These are phyloP conservation scores for Scedosporium minutisporum DNA, from an alignment of 2,329 filamentous ascomycete genomes.

Conservation along the genomic window DNA sequence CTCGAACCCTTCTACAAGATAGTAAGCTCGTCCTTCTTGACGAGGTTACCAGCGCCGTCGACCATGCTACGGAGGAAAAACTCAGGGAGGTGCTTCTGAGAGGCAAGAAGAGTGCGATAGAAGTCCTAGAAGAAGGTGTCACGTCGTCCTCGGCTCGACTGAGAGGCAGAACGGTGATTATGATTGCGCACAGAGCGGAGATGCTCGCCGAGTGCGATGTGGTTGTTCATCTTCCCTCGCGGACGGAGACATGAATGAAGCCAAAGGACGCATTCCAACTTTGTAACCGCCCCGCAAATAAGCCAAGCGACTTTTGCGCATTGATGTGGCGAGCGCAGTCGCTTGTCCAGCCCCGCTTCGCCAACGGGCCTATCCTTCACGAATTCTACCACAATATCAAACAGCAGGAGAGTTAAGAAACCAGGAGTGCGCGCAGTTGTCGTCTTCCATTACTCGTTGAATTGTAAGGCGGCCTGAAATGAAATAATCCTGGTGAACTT, in stretches of 20 bases:
- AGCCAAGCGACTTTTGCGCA: no score
- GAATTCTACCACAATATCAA: no score
- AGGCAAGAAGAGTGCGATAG: not conserved
- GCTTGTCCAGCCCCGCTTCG: no score
- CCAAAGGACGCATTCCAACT: no score
- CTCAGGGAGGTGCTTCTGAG: slow-evolving; percentile 9
- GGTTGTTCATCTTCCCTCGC: not conserved
- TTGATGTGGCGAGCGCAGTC: no score
- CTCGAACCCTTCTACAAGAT: slow-evolving; percentile 12
- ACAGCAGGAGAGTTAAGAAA: no score
- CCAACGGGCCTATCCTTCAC: no score
- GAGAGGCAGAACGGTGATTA: slow-evolving; percentile 9
- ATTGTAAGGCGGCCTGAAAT: no score
- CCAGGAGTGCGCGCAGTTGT: no score
- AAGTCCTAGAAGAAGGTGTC: not conserved
- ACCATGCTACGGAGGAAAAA: slow-evolving; percentile 10
- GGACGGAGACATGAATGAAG: not conserved
- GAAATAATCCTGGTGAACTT: no score
- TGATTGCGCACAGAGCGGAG: slow-evolving; percentile 9
- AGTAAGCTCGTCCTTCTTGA: slow-evolving; percentile 12
- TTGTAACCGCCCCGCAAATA: no score
- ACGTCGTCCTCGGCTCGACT: not conserved
- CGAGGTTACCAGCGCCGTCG: slow-evolving; percentile 12
- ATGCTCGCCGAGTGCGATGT: not conserved
- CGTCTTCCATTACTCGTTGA: no score